phyloP scores from a whole-genome alignment of 441 rosid species.

The Cnidoscolus chayamansa region DNA sequence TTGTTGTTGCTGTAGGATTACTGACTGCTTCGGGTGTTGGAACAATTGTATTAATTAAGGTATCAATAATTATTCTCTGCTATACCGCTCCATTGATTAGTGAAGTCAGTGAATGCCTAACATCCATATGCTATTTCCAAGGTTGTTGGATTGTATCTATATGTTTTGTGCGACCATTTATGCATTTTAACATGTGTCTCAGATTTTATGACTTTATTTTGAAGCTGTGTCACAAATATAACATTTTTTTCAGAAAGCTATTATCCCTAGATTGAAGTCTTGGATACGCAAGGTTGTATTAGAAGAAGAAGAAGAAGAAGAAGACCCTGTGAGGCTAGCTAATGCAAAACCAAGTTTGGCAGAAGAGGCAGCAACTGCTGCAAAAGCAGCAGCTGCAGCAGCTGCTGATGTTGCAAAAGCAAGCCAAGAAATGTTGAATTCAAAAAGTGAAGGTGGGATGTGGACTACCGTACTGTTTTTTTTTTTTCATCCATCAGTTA shows the following conservation, averaged over 20 bases:
- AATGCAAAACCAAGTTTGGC: slow-evolving; percentile 63
- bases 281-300: slow-evolving; percentile 75
- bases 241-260: slow-evolving; percentile 51
- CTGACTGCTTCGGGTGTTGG: slow-evolving; percentile 90
- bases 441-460: slow-evolving; percentile 59
- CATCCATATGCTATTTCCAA: slow-evolving; percentile 1
- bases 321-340: slow-evolving; percentile 43
- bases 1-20: slow-evolving; percentile 64
- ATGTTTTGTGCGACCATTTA: slow-evolving; percentile 8
- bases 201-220: not conserved
- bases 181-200: not conserved
- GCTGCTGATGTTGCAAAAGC: slow-evolving; percentile 87
- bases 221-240: slow-evolving; percentile 1
- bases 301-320: slow-evolving; percentile 54
- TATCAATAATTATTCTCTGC: slow-evolving; percentile 21
- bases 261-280: slow-evolving; percentile 73
- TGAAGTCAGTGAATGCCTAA: slow-evolving; percentile 12
- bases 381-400: slow-evolving; percentile 86
- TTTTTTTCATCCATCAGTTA: not conserved
- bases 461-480: slow-evolving; percentile 2
- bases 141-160: not conserved
- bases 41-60: slow-evolving; percentile 75
- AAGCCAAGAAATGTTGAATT: slow-evolving; percentile 75
- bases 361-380: slow-evolving; percentile 93
- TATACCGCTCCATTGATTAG: slow-evolving; percentile 13